Percentiles rank a stretch among this genome's conserved stretches.
phyloP scores from a whole-genome alignment of 306 rosid genomes.

The Corylus americana region DNA sequence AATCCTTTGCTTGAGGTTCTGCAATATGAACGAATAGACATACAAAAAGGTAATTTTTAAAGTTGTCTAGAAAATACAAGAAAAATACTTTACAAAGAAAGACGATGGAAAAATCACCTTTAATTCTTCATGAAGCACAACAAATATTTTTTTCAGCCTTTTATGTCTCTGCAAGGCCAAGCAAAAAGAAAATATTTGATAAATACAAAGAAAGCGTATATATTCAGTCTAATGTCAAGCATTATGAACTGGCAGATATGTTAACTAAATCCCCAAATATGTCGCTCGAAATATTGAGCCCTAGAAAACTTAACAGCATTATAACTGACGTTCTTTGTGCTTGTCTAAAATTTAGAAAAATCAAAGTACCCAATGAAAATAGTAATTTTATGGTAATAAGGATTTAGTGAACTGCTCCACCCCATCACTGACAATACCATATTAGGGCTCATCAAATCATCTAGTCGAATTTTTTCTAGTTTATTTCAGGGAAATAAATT shows the following conservation, averaged over 20 bases:
- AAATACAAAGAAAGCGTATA: neutral
- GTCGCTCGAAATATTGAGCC: neutral
- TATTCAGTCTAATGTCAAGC: neutral
- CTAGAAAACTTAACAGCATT: neutral
- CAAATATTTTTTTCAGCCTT: slow-evolving; percentile 86
- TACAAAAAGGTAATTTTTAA: neutral
- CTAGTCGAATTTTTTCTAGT: neutral
- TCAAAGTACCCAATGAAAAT: neutral
- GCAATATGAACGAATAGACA: slow-evolving; percentile 36
- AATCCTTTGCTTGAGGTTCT: slow-evolving; percentile 74
- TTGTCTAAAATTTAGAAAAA: neutral
- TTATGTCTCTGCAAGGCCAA: slow-evolving; percentile 76
- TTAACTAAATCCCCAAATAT: neutral
- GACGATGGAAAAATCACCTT: slow-evolving; percentile 46
- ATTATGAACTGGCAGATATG: neutral
- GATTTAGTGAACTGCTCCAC: slow-evolving; percentile 1
- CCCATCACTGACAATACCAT: neutral
- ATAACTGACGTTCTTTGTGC: neutral
- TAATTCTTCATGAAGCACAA: slow-evolving; percentile 81
- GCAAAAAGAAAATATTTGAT: slow-evolving; percentile 7
- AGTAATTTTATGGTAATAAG: neutral
- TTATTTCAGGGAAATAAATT: neutral
- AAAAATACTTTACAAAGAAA: neutral
- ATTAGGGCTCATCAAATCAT: neutral
- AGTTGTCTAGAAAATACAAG: neutral